Conservation (phyloP, 2,329 filamentous ascomycete genomes). For the Ramularia endophylla region DNA sequence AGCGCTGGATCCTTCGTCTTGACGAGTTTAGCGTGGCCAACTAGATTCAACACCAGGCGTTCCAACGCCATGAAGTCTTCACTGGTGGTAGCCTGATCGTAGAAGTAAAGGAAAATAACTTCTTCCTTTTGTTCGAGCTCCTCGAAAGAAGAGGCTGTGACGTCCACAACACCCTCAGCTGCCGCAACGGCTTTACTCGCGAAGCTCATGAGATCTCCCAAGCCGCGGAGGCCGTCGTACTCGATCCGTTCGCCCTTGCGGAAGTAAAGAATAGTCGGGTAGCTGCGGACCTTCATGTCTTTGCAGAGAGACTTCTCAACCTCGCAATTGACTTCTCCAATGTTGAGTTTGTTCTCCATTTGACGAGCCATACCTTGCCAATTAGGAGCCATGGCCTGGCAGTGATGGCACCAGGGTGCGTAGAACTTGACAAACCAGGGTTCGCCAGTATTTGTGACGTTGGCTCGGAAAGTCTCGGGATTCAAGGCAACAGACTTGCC, state of each 20-base stretch:
- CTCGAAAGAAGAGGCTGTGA: conserved; percentile 69
- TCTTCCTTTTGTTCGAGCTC: conserved; percentile 87
- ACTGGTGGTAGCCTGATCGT: conserved; percentile 86
- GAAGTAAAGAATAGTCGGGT: conserved; percentile 90
- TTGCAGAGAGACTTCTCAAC: conserved; percentile 83
- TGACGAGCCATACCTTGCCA: conserved; percentile 88
- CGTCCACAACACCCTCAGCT: conserved; percentile 69
- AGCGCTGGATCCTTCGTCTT: conserved; percentile 78
- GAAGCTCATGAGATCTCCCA: conserved; percentile 84
- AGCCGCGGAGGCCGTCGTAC: conserved; percentile 82
- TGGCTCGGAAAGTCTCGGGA: conserved; percentile 76
- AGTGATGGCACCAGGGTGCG: conserved; percentile 94
- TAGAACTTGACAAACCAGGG: conserved; percentile 99
- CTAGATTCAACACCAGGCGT: conserved; percentile 75
- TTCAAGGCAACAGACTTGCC: conserved; percentile 71
- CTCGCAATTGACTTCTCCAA: conserved; percentile 96
- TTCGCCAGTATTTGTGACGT: conserved; percentile 80
- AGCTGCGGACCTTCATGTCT: conserved; percentile 72
- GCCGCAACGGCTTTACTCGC: conserved; percentile 80
- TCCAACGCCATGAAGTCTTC: conserved; percentile 91
- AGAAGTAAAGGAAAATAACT: conserved; percentile 96
- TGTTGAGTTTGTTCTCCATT: conserved; percentile 82
- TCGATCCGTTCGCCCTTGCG: conserved; percentile 85
- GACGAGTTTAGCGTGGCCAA: conserved; percentile 86
- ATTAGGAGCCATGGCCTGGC: conserved; percentile 82